These are phyloP conservation scores for Aspergillus heteromorphus DNA, from an alignment of 495 filamentous ascomycete genomes.

Conservation along the genomic window DNA sequence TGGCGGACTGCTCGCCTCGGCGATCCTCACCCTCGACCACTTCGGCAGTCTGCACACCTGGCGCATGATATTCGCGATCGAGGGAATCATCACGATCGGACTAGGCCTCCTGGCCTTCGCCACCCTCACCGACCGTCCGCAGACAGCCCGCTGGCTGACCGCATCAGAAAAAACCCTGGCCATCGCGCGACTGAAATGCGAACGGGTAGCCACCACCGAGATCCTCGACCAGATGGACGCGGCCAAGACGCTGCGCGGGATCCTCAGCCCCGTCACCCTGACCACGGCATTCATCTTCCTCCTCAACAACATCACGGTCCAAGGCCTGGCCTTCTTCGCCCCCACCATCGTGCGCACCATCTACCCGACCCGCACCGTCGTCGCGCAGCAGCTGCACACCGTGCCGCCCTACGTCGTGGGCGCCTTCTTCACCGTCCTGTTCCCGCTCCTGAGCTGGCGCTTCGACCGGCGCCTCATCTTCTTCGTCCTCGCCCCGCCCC, in stretches of 20 bases:
- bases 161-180: conserved; percentile 62
- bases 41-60: conserved; percentile 50
- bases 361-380: conserved; percentile 45
- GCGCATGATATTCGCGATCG: conserved; percentile 71
- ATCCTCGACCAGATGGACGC: conserved; percentile 49
- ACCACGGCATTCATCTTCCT: conserved; percentile 45
- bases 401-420: conserved; percentile 70
- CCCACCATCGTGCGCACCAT: conserved; percentile 68
- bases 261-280: conserved; percentile 47
- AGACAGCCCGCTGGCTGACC: conserved; percentile 58
- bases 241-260: conserved; percentile 41
- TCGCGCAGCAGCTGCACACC: conserved; percentile 60
- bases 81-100: conserved; percentile 63
- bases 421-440: conserved; percentile 57
- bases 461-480: conserved; percentile 47
- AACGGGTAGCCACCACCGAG: conserved; percentile 59
- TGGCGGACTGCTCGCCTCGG: conserved; percentile 63
- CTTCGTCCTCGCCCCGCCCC: conserved; percentile 40
- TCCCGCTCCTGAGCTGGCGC: conserved; percentile 57
- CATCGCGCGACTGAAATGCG: conserved; percentile 54
- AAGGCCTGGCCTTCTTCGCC: conserved; percentile 61
- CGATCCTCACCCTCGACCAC: conserved; percentile 39
- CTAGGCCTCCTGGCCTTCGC: conserved; percentile 54
- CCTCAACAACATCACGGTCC: conserved; percentile 52
- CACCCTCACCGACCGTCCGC: conserved; percentile 62